Percentiles rank a stretch among this genome's conserved stretches.
These are phyloP conservation scores for Cordyceps cicadae DNA, from an alignment of 2,329 filamentous ascomycete genomes.

Conservation along the genomic window DNA sequence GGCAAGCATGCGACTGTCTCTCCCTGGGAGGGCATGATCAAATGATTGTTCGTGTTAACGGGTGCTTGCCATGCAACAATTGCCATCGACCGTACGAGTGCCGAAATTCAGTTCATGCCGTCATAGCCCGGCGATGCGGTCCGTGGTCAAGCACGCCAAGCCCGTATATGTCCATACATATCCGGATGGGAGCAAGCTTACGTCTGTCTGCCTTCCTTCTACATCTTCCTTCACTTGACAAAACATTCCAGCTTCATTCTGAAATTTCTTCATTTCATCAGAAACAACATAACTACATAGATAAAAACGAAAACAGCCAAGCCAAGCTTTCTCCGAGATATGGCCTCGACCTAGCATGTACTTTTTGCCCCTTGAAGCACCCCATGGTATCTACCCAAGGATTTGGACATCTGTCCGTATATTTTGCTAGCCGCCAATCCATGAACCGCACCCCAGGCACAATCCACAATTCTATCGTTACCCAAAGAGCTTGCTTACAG, in stretches of 20 bases:
- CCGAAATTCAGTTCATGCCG: too few relatives aligned
- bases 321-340: slow-evolving; percentile 28
- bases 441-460: slow-evolving; percentile 35
- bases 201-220: too few relatives aligned
- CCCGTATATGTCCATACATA: too few relatives aligned
- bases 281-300: slow-evolving; percentile 36
- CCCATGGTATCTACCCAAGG: slow-evolving; percentile 19
- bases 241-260: slow-evolving; percentile 19
- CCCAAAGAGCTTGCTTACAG: slow-evolving; percentile 57
- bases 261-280: slow-evolving; percentile 32
- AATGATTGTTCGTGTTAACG: too few relatives aligned
- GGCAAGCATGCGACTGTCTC: too few relatives aligned
- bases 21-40: too few relatives aligned
- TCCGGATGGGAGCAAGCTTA: too few relatives aligned
- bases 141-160: too few relatives aligned
- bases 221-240: background rate
- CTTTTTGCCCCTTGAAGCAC: slow-evolving; percentile 21
- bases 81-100: too few relatives aligned
- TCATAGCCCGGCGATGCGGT: too few relatives aligned
- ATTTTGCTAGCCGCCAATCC: slow-evolving; percentile 31
- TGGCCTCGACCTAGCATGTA: slow-evolving; percentile 30
- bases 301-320: slow-evolving; percentile 27
- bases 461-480: slow-evolving; percentile 37
- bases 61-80: too few relatives aligned
- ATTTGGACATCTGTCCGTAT: slow-evolving; percentile 22